Evolutionary conservation across 352 stramenopile genomes (phyloP).

Genomic region (Phytophthora tentaculata): DNA sequence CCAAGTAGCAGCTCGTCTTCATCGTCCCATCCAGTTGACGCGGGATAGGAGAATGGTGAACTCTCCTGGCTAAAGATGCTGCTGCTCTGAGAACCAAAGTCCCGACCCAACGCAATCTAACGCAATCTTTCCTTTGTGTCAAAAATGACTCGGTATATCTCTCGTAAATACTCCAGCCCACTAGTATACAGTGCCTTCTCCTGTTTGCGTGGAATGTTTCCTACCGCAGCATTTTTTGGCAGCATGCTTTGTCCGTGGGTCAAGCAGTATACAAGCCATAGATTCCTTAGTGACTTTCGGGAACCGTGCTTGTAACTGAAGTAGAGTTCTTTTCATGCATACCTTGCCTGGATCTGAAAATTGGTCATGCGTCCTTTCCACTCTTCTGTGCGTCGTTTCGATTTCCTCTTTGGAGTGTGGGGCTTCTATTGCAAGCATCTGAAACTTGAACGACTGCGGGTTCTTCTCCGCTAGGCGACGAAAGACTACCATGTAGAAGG

Average conservation of each 20-base stretch:
- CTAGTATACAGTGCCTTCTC: background rate
- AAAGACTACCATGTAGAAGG: slow-evolving; percentile 12
- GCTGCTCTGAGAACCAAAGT: background rate
- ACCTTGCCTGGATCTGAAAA: background rate
- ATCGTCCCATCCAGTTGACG: slow-evolving; percentile 10
- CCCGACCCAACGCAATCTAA: background rate
- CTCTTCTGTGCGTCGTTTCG: background rate
- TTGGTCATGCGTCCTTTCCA: background rate
- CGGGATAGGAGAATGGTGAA: background rate
- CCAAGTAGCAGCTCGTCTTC: slow-evolving; percentile 9
- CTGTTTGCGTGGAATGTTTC: background rate
- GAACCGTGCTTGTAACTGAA: slow-evolving; percentile 11
- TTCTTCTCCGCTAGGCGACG: slow-evolving; percentile 5
- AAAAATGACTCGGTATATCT: background rate
- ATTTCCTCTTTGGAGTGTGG: background rate
- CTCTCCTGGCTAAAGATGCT: slow-evolving; percentile 1
- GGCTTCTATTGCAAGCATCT: background rate
- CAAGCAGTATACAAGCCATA: slow-evolving; percentile 1
- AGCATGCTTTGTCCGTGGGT: background rate
- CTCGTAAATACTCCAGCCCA: background rate
- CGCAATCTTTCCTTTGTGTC: background rate
- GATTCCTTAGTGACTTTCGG: slow-evolving; percentile 9
- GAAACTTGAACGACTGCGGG: slow-evolving; percentile 1
- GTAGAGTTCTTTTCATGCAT: background rate
- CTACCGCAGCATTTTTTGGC: background rate